Base-by-base conservation (phyloP, 202 grass and related monocot species). In the Sporobolus alterniflorus region DNA sequence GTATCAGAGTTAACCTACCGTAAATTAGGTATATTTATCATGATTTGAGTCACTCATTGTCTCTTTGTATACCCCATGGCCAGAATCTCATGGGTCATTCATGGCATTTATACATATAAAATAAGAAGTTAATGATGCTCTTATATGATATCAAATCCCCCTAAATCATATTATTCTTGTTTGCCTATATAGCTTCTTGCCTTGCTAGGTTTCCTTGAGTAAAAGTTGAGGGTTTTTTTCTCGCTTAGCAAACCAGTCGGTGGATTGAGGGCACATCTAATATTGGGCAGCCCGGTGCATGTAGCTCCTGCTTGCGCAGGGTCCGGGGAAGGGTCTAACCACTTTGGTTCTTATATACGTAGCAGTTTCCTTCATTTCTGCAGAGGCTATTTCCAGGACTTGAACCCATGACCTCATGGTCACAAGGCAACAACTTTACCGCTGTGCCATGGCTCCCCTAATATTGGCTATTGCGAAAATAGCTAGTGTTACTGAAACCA, bases 241-340 rank as follows among this genome's bases (percentile, higher is more conserved):
- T 87, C 25, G 9, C 28, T 83, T 81, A 25, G 50, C 20, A 74
- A 61, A 83, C 18, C 4, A 13, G 24, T 76, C 44, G 21, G 63
- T 64, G 29, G 26, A 78, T 82, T 72, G 59, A 73, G 20, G 44
- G n/a, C n/a, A n/a, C n/a, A n/a, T n/a, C n/a, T n/a, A n/a, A n/a
- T n/a, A n/a, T n/a, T n/a, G n/a, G n/a, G n/a, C n/a, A n/a, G n/a
- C n/a, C n/a, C n/a, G n/a, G n/a, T n/a, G n/a, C n/a, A n/a, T n/a
- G n/a, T n/a, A n/a, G n/a, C n/a, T n/a, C n/a, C n/a, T n/a, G n/a
- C n/a, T n/a, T n/a, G n/a, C n/a, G n/a, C n/a, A n/a, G n/a, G n/a
- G n/a, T n/a, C n/a, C n/a, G n/a, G n/a, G n/a, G n/a, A n/a, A n/a
- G n/a, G n/a, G n/a, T n/a, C n/a, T n/a, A n/a, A n/a, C n/a, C n/a